Evolutionary conservation across 1,139 yeast genomes (phyloP).

Genomic region (Scheffersomyces illinoinensis): DNA sequence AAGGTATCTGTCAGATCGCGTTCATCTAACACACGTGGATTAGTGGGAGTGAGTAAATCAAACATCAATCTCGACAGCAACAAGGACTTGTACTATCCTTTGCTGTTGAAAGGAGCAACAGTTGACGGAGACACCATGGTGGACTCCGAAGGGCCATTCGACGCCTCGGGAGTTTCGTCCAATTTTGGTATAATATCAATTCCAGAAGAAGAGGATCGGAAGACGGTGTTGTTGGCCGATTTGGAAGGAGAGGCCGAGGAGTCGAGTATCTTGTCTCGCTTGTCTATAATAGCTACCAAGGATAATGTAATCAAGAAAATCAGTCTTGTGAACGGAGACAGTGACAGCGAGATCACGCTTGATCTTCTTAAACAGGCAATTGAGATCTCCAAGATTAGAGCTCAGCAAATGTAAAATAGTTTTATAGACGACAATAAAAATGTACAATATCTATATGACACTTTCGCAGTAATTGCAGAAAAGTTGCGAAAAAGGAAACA

Average conservation of each 20-base stretch:
- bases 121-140: slow-evolving; percentile 13
- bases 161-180: slow-evolving; percentile 47
- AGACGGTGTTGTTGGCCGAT: slow-evolving; percentile 58
- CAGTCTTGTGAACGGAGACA: slow-evolving; percentile 16
- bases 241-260: slow-evolving; percentile 84
- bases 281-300: slow-evolving; percentile 35
- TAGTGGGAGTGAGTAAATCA: slow-evolving; percentile 14
- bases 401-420: slow-evolving; percentile 2
- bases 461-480: background rate
- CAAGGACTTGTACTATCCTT: slow-evolving; percentile 20
- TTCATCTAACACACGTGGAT: slow-evolving; percentile 41
- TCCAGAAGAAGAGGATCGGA: slow-evolving; percentile 26
- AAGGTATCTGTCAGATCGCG: slow-evolving; percentile 53
- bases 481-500: background rate
- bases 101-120: slow-evolving; percentile 33
- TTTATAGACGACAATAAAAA: background rate
- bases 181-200: slow-evolving; percentile 64
- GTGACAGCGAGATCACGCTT: slow-evolving; percentile 38
- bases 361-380: slow-evolving; percentile 49
- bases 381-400: slow-evolving; percentile 37
- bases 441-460: background rate
- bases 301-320: slow-evolving; percentile 15
- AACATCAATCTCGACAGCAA: slow-evolving; percentile 29
- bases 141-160: slow-evolving; percentile 7
- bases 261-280: slow-evolving; percentile 41